Base-by-base conservation (phyloP, 177 flowering plant genomes). In the Telopea speciosissima region DNA sequence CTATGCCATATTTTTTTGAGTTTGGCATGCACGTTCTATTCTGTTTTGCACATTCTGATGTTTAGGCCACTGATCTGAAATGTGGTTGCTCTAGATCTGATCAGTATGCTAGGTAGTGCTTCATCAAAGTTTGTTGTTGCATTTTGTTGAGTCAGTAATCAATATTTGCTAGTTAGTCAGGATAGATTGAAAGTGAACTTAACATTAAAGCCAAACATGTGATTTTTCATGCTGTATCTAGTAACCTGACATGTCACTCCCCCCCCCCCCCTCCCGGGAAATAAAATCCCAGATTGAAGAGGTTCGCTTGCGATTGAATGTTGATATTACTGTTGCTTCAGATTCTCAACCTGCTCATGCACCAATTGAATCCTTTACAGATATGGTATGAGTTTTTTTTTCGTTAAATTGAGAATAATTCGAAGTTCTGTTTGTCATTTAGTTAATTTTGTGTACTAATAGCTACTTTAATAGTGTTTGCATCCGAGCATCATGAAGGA, bases 321-420 rank as follows among this genome's bases (percentile, higher is more conserved):
- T 86, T 63, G 90, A 87, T 78, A 88, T 85, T 59, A 73, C 77
- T 59, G 83, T 78, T 72, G 69, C 80, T 70, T 56, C 82, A 12
- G 88, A 74, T 26, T 79, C 84, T 12, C 68, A 75, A 72, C 77
- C 80, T 68, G 87, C 86, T 1, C 86, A 88, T 73, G 80, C 88
- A 26, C 90, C 90, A 4, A 78, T 83, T 70, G 90, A 87, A 62
- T 79, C 90, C 8, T 87, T 87, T 68, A 64, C 79, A 22, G 90
- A 87, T 67, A 87, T 87, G 90, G 90, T 86, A 76, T 59, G n/a
- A n/a, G 14, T 42, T 31, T n/a, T 31, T 58, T 36, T 28, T 28
- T 6, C 40, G 6, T 28, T 24, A 12, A 1, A 45, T 22, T 24
- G 56, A 26, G 62, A 13, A 10, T 26, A 7, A 58, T 19, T 58